Conservation (phyloP, 495 filamentous ascomycete genomes). For the Durotheca rogersii region DNA sequence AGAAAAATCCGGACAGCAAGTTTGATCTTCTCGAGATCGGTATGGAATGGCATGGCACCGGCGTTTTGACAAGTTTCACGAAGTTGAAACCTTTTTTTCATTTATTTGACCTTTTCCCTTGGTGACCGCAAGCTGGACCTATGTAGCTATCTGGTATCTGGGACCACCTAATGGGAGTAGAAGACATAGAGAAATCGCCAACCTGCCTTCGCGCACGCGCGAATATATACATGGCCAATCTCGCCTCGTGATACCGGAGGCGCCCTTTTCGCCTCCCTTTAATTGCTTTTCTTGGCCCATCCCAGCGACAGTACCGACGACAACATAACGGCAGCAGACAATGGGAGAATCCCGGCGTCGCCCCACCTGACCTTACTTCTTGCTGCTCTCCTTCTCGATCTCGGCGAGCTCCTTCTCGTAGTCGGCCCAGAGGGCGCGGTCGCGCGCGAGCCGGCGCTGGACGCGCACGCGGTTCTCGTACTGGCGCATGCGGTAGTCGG, state of each 20-base stretch:
- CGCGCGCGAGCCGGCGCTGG: slow-evolving; percentile 59
- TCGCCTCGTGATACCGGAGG: slow-evolving; percentile 7
- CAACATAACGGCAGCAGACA: too few species aligned
- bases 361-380: slow-evolving; percentile 26
- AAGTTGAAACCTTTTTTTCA: too few species aligned
- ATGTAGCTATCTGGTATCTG: slow-evolving; percentile 7
- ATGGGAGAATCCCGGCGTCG: too few species aligned
- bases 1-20: too few species aligned
- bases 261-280: neutral
- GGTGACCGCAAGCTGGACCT: slow-evolving; percentile 1
- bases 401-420: slow-evolving; percentile 37
- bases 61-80: slow-evolving; percentile 29
- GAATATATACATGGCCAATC: slow-evolving; percentile 2
- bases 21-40: too few species aligned
- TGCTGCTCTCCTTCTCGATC: slow-evolving; percentile 20
- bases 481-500: slow-evolving; percentile 69
- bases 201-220: slow-evolving; percentile 3
- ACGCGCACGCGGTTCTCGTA: slow-evolving; percentile 65
- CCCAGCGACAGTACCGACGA: neutral
- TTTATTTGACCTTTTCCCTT: too few species aligned
- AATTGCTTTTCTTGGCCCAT: neutral
- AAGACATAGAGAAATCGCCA: slow-evolving; percentile 1
- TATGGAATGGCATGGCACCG: slow-evolving; percentile 29
- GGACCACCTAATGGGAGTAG: slow-evolving; percentile 2
- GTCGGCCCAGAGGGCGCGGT: slow-evolving; percentile 60